Evolutionary conservation across 2,329 filamentous ascomycete species (phyloP).

Genomic region (Zymoseptoria brevis): DNA sequence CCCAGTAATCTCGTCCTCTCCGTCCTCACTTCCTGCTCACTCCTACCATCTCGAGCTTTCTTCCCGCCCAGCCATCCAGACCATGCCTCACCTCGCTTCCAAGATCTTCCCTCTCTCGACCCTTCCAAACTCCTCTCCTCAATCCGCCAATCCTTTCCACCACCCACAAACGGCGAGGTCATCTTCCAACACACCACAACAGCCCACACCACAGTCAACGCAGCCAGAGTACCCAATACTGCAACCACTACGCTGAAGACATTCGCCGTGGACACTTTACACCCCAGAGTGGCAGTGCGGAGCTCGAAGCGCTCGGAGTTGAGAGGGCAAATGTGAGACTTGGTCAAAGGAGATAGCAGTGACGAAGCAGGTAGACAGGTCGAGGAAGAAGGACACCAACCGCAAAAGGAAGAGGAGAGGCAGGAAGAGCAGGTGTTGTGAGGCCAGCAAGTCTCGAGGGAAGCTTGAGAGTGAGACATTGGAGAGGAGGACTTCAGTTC

Average conservation of each 20-base stretch:
- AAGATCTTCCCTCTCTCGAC: conserved; percentile 16
- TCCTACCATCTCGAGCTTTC: conserved; percentile 18
- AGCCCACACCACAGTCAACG: conserved; percentile 30
- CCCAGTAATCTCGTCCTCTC: conserved; percentile 27
- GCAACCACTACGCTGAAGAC: conserved; percentile 38
- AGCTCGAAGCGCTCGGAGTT: conserved; percentile 40
- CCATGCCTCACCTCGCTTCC: conserved; percentile 10
- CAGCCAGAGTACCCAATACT: conserved; percentile 35
- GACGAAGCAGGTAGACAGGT: conserved; percentile 38
- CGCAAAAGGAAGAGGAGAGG: conserved; percentile 28
- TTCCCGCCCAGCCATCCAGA: conserved; percentile 3
- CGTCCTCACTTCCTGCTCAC: conserved; percentile 32
- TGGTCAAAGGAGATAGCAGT: conserved; percentile 34
- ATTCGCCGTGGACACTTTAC: conserved; percentile 40
- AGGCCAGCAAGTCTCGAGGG: conserved; percentile 25
- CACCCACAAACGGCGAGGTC: conserved; percentile 23
- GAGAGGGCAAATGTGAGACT: conserved; percentile 27
- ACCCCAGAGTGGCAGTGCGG: conserved; percentile 37
- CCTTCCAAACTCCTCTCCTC: conserved; percentile 20
- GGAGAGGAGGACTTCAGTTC: not conserved
- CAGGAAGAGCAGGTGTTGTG: conserved; percentile 27
- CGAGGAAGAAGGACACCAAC: conserved; percentile 38
- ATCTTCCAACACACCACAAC: conserved; percentile 12
- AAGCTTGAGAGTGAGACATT: not conserved
- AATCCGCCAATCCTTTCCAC: conserved; percentile 25